Conservation (phyloP, 371 early-diverging fungal genomes). For the Fennellomyces sp. region DNA sequence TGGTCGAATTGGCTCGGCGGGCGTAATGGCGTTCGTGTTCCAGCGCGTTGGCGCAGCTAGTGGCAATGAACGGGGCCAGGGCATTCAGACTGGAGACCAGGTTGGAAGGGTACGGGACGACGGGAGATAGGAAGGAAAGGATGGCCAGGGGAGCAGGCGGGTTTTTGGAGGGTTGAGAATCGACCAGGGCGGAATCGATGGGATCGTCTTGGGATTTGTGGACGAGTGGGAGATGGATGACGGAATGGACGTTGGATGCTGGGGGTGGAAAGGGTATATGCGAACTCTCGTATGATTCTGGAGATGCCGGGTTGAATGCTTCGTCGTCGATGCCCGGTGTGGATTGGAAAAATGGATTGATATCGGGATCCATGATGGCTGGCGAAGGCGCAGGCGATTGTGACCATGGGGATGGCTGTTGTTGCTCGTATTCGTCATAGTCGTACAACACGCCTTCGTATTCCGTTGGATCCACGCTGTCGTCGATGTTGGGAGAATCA, state of each 20-base stretch:
- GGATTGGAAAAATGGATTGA: slow-evolving; percentile 63
- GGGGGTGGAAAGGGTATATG: slow-evolving; percentile 40
- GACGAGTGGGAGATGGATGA: slow-evolving; percentile 63
- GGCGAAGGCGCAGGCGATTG: slow-evolving; percentile 69
- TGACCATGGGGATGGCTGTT: slow-evolving; percentile 63
- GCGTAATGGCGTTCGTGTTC: slow-evolving; percentile 21
- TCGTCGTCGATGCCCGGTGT: slow-evolving; percentile 64
- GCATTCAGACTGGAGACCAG: slow-evolving; percentile 48
- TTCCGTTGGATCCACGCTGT: slow-evolving; percentile 1
- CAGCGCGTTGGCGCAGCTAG: slow-evolving; percentile 42
- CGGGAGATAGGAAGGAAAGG: slow-evolving; percentile 60
- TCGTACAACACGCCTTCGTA: slow-evolving; percentile 21
- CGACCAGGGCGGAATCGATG: slow-evolving; percentile 18
- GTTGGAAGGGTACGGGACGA: slow-evolving; percentile 62
- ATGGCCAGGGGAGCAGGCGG: slow-evolving; percentile 61
- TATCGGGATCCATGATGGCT: slow-evolving; percentile 61
- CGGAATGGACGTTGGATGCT: slow-evolving; percentile 54
- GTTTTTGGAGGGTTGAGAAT: slow-evolving; percentile 3
- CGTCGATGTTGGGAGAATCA: slow-evolving; percentile 18
- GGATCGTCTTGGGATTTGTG: slow-evolving; percentile 32
- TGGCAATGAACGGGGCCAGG: slow-evolving; percentile 59
- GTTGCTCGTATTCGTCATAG: slow-evolving; percentile 54
- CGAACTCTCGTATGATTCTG: slow-evolving; percentile 34
- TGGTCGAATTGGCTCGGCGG: neutral
- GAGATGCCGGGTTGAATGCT: slow-evolving; percentile 59